Conservation (phyloP, 176 grass and related monocot genomes). For the Juncus effusus region DNA sequence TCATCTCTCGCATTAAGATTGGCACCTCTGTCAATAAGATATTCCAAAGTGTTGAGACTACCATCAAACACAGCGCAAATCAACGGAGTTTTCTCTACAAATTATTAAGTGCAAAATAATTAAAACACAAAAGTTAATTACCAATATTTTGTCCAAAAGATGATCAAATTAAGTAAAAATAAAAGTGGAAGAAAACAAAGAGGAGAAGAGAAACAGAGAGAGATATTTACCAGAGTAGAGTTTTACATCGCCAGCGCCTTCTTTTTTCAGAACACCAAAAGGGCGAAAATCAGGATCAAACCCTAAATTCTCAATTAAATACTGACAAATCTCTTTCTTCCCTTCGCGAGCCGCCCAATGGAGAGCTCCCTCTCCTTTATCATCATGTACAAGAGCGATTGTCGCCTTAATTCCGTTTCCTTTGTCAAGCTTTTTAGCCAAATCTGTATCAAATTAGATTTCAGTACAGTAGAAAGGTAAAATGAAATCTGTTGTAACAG, state of each 20-base stretch:
- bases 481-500: too few species aligned
- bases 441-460: not conserved
- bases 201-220: not conserved
- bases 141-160: not conserved
- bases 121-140: not conserved
- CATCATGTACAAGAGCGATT: not conserved
- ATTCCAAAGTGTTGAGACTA: not conserved
- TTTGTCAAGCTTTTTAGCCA: not conserved
- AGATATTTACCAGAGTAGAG: not conserved
- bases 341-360: not conserved
- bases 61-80: not conserved
- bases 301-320: slow-evolving; percentile 13
- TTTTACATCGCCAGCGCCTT: not conserved
- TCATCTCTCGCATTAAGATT: slow-evolving; percentile 1
- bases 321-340: not conserved
- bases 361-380: not conserved
- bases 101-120: not conserved
- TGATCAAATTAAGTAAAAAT: too few species aligned
- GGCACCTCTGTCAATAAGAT: slow-evolving; percentile 9
- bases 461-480: too few species aligned
- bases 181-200: too few species aligned
- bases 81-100: not conserved
- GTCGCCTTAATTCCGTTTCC: not conserved
- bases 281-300: slow-evolving; percentile 6
- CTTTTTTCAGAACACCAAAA: not conserved